Base-by-base conservation (phyloP, 345 rosid genomes). In the Salix caprea region DNA sequence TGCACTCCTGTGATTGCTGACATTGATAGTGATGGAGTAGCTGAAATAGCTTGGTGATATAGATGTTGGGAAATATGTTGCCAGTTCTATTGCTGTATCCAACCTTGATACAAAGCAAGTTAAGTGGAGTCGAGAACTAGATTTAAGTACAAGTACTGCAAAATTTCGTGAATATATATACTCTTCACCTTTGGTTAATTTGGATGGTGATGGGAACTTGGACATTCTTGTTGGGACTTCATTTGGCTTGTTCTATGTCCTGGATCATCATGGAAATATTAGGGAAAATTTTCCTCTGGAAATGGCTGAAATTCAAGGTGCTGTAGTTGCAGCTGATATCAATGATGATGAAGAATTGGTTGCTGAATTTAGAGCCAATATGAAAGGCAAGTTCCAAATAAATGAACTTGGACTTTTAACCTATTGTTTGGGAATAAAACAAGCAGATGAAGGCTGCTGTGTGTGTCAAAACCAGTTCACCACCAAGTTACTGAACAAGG, bases 151-250 rank as follows among this genome's bases (percentile, higher is more conserved):
- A 46, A 97, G 90, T 79, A 77, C 83, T 69, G 77, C 88, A 73
- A 87, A 86, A 44, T 92, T 79, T 79, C 92, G 93, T 42, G 97
- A 98, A 39, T 92, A 90, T 85, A 89, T 96, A 80, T 91, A 91
- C 82, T 96, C 99, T 76, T 91, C 98, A 72, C 98, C 98, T 46
- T 89, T 92, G 73, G 91, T 88, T 89, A 98, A 96, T 88, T 91
- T 96, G 93, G 97, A 96, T 85, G 98, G 97, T 34, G 98, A 96
- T 88, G 99, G 99, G 62, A 86, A 94, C 78, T 81, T 96, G 91
- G 98, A 96, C 84, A 92, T 94, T 75, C 96, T 94, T 79, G 94
- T 92, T 30, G 98, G 99, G 77, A 96, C 97, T 76, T 96, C 98
- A 39, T 94, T 84, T 85, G 99, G 99, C 79, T 83, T 94, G 83